Base-by-base conservation (phyloP, 257 asterid genomes). In the Przewalskia tangutica region DNA sequence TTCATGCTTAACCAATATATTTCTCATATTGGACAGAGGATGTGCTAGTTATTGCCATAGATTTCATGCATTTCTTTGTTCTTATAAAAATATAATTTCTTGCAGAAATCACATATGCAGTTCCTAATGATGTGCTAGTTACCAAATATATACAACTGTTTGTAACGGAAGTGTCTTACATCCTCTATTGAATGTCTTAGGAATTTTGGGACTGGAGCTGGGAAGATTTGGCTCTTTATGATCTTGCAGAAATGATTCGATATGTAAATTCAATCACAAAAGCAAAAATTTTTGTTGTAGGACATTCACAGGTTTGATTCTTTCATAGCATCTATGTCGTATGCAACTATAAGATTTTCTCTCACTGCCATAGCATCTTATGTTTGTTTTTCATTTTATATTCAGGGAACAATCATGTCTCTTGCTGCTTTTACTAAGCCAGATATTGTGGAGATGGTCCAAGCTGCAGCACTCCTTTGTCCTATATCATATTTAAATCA, bases 131-230 rank as follows among this genome's bases (percentile, higher is more conserved):
- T 48, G 60, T 73, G 23, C 62, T 50, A 73, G 44, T 13, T 48
- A 48, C 62, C 56, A 71, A 18, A 70, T 70, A 46, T 23, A 48
- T 3, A 50, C 60, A 73, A 20, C 44, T 73, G 40, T 48, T 73
- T 73, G 23, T 48, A 20, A 48, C 23, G 60, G 44, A 48, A 73
- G 40, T 23, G 23, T 23, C 62, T 48, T 73, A 12, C 60, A 12
- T 20, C 60, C 60, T 73, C 44, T 51, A 50, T 66, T 81, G 11
- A 12, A 80, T 63, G 66, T 86, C 82, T 80, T 88, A 94, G 99
- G 90, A 94, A 46, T 96, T 96, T 81, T 96, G 99, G 99, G 97
- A 96, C 66, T 96, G 99, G 98, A 94, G 97, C 88, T 96, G 99
- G 99, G 97, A 94, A 90, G 99, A 96, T 79, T 85, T 94, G 84